phyloP scores from a whole-genome alignment of 1,284 basidiomycete species.

The Phlebopus sp. region DNA sequence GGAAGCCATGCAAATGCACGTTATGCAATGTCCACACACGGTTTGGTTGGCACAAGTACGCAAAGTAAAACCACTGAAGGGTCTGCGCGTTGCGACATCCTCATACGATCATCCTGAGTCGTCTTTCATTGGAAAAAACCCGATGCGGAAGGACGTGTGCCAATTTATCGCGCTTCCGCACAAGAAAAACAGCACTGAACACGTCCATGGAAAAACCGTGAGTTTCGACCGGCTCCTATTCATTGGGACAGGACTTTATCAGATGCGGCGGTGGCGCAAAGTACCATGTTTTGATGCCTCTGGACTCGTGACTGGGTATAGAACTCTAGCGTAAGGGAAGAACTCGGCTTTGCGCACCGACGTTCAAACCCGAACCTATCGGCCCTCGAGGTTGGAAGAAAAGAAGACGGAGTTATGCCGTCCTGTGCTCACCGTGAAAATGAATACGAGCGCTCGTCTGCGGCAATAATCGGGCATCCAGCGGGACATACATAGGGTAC shows the following conservation, averaged over 20 bases:
- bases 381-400: slow-evolving; percentile 1
- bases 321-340: not conserved
- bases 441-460: not conserved
- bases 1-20: not conserved
- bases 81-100: not conserved
- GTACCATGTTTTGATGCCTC: not conserved
- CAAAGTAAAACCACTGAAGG: not conserved
- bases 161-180: not conserved
- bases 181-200: not conserved
- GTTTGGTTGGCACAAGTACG: not conserved
- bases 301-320: not conserved
- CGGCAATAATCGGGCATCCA: slow-evolving; percentile 6
- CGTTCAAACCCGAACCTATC: not conserved
- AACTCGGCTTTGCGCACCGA: not conserved
- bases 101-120: not conserved
- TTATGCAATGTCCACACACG: not conserved
- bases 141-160: not conserved
- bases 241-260: slow-evolving; percentile 6
- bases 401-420: slow-evolving; percentile 1
- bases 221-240: not conserved
- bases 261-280: slow-evolving; percentile 5
- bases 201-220: not conserved
- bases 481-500: not conserved
- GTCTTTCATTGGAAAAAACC: no score
- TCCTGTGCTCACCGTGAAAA: not conserved